These are phyloP conservation scores for Phytopythium ostracodes DNA, from an alignment of 352 stramenopile genomes.

Conservation along the genomic window DNA sequence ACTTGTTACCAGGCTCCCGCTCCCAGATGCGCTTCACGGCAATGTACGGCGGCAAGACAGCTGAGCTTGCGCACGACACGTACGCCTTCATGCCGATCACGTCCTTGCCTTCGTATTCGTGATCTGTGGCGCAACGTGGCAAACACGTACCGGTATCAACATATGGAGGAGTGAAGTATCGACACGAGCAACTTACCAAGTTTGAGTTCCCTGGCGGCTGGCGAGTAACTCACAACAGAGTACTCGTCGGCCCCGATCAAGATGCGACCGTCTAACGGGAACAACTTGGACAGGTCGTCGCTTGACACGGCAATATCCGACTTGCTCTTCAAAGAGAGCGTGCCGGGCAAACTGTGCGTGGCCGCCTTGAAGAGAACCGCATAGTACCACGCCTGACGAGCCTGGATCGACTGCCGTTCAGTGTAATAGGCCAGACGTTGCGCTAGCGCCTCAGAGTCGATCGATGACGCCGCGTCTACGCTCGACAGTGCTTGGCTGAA, in stretches of 20 bases:
- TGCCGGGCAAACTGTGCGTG: conserved; percentile 45
- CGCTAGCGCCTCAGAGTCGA: conserved; percentile 6
- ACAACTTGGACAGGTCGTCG: conserved; percentile 50
- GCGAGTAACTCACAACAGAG: conserved; percentile 36
- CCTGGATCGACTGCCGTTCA: conserved; percentile 20
- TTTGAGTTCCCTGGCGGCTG: conserved; percentile 30
- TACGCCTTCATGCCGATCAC: conserved; percentile 43
- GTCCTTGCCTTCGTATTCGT: conserved; percentile 47
- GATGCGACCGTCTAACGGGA: conserved; percentile 55
- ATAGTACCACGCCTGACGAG: conserved; percentile 67
- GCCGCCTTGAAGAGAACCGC: conserved; percentile 64
- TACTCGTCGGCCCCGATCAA: conserved; percentile 59
- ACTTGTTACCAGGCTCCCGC: conserved; percentile 78
- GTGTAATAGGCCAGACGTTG: conserved; percentile 21
- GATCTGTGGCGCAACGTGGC: too few species aligned
- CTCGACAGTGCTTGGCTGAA: neutral
- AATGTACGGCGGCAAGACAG: conserved; percentile 53
- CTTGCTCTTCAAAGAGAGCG: conserved; percentile 36
- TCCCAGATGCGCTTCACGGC: conserved; percentile 63
- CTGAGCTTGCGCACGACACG: conserved; percentile 33
- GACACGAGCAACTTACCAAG: conserved; percentile 47
- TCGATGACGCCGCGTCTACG: conserved; percentile 13
- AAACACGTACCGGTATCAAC: too few species aligned
- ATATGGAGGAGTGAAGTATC: too few species aligned
- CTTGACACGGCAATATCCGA: conserved; percentile 28